phyloP scores from a whole-genome alignment of 1,139 yeast species.

The Spathaspora sp. region DNA sequence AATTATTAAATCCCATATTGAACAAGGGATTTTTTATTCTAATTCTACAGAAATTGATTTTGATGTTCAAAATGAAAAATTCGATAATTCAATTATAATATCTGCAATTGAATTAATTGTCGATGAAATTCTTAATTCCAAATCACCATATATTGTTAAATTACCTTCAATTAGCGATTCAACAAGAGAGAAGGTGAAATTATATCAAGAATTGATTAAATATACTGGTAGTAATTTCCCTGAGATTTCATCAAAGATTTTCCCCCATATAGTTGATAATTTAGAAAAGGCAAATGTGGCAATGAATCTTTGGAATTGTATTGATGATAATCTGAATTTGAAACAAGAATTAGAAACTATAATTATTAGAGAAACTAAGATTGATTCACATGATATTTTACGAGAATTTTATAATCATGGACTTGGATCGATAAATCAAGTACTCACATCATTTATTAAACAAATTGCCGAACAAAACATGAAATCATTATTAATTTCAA shows the following conservation, averaged over 20 bases:
- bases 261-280: constrained; percentile 40
- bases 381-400: constrained; percentile 9
- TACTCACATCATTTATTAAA: constrained; percentile 35
- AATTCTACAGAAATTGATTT: constrained; percentile 56
- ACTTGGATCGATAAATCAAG: constrained; percentile 30
- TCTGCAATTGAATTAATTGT: constrained; percentile 51
- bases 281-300: constrained; percentile 63
- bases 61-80: constrained; percentile 34
- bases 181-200: constrained; percentile 24
- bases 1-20: constrained; percentile 67
- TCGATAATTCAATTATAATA: constrained; percentile 39
- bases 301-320: constrained; percentile 44
- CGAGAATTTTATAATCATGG: constrained; percentile 30
- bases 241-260: constrained; percentile 26
- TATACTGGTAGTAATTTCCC: constrained; percentile 51
- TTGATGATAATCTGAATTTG: constrained; percentile 19
- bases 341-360: constrained; percentile 4
- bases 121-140: constrained; percentile 54
- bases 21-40: constrained; percentile 73
- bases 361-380: neutral
- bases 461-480: constrained; percentile 19
- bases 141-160: constrained; percentile 34
- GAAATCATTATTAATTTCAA: constrained; percentile 24
- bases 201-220: constrained; percentile 41
- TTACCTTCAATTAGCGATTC: constrained; percentile 28